Percentiles rank a stretch among this genome's conserved stretches.
These are phyloP conservation scores for Lyophyllum decastes DNA, from an alignment of 768 basidiomycete genomes.

Conservation along the genomic window DNA sequence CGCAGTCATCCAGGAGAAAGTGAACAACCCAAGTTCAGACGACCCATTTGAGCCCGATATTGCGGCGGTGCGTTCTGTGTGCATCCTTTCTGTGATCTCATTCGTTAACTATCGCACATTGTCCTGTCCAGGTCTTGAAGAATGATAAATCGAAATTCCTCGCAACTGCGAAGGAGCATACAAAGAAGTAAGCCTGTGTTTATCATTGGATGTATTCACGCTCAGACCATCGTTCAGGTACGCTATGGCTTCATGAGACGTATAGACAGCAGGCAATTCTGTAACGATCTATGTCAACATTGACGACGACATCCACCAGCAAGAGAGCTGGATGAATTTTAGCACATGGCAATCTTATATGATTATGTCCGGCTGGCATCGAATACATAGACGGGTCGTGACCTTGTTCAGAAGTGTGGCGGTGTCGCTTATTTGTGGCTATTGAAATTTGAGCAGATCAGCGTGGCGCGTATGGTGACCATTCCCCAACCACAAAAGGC, in stretches of 20 bases:
- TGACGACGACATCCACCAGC: no score
- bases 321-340: no score
- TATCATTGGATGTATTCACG: not conserved
- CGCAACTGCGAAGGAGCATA: conserved; percentile 78
- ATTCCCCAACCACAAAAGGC: not conserved
- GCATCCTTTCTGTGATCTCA: not conserved
- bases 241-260: conserved; percentile 1
- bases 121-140: conserved; percentile 60
- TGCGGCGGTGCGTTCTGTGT: conserved; percentile 59
- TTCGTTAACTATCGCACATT: not conserved
- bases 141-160: conserved; percentile 75
- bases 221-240: conserved; percentile 12
- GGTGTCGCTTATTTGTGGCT: conserved; percentile 14
- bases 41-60: conserved; percentile 90
- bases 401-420: not conserved
- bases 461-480: conserved; percentile 1
- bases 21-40: conserved; percentile 86
- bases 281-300: not conserved
- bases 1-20: conserved; percentile 75
- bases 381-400: no score
- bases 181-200: conserved; percentile 68
- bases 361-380: no score
- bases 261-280: not conserved
- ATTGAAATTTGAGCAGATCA: conserved; percentile 1
- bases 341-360: no score